Base-by-base conservation (phyloP, 2,329 filamentous ascomycete genomes). In the Diplodia intermedia region DNA sequence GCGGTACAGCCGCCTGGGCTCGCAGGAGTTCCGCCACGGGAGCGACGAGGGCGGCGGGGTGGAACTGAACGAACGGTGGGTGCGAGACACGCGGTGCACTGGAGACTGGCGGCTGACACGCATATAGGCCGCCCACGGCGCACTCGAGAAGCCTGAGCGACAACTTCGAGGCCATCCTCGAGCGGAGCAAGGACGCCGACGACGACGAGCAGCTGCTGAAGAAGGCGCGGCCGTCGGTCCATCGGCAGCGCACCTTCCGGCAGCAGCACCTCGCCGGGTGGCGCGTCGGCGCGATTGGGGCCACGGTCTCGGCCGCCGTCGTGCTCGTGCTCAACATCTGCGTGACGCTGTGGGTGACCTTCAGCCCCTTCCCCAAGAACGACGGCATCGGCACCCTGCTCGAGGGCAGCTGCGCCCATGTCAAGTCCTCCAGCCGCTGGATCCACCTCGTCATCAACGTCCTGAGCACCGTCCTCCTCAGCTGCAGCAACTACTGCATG, bases 401-500 rank as follows among this genome's bases (percentile, higher is more conserved):
- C 47, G 55, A 68, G 31, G 66, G 66, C 8, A 66, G 23, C 8
- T 68, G 66, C 33, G 12, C 23, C 4, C 9, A n/a, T 2, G 62
- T 36, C 8, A 68, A 66, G 49, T 12, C 65, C 1, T 18, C 60
- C 12, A 66, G 54, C n/a, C 52, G 63, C 4, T 66, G 63, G 11
- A 69, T 83, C 0, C 66, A 68, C 36, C 18, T 68, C 15, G 47
- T 61, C 26, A 68, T 68, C 56, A 68, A 68, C 15, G 36, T 38
- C 29, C 40, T 68, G 8, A 65, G 63, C n/a, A 67, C 40, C 29
- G 20, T 69, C n/a, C 29, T 69, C 6, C 52, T 56, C 23, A 50
- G 68, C 15, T 36, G 7, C 40, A 83, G 81, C 49, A 85, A 85
- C 71, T 85, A 83, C 69, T 81, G 79, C 67, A 86, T 86, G 82